Percentiles rank a stretch among this genome's conserved stretches.
Conservation (phyloP, 2,329 filamentous ascomycete species). For the Fusarium neocosmosporiellum region DNA sequence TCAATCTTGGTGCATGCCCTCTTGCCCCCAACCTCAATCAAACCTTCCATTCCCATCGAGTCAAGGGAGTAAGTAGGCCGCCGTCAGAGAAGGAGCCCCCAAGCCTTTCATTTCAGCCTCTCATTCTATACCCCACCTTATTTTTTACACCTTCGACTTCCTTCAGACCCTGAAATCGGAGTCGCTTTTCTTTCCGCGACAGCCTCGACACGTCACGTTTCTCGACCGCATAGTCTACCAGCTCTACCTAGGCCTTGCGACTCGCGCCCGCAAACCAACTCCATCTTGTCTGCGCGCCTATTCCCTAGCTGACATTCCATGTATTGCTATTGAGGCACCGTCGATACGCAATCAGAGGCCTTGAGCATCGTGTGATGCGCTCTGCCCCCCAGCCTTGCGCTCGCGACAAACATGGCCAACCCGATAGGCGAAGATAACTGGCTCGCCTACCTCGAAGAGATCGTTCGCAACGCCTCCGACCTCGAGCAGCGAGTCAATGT, state of each 20-base stretch:
- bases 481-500: constrained; percentile 76
- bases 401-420: constrained; percentile 55
- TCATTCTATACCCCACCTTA: background rate
- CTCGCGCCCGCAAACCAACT: background rate
- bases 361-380: constrained; percentile 41
- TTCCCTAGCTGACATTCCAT: constrained; percentile 9
- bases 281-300: background rate
- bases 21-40: constrained; percentile 19
- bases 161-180: constrained; percentile 12
- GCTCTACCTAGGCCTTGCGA: constrained; percentile 1
- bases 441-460: constrained; percentile 81
- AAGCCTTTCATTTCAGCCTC: background rate
- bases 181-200: constrained; percentile 19
- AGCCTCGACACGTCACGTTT: constrained; percentile 33
- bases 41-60: constrained; percentile 12
- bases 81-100: background rate
- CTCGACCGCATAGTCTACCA: constrained; percentile 3
- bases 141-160: background rate
- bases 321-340: constrained; percentile 21
- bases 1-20: constrained; percentile 26
- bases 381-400: constrained; percentile 20
- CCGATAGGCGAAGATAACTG: constrained; percentile 82
- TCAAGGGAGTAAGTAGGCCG: constrained; percentile 2
- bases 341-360: background rate
- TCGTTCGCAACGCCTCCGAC: constrained; percentile 68